These are phyloP conservation scores for Pythium phragmiticola DNA, from an alignment of 352 stramenopile genomes.

Conservation along the genomic window DNA sequence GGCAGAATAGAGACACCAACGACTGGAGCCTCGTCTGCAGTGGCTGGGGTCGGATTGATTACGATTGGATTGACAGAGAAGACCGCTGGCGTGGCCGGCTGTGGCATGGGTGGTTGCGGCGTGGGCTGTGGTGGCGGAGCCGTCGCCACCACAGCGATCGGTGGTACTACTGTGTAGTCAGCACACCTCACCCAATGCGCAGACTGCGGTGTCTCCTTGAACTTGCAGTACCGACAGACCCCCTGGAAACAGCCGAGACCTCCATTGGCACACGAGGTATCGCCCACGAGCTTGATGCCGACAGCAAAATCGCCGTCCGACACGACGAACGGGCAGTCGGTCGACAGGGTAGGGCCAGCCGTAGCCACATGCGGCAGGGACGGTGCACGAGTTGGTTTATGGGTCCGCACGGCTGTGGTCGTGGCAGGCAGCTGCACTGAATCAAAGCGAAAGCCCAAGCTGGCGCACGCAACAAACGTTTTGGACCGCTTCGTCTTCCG, in stretches of 20 bases:
- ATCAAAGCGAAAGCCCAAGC: neutral
- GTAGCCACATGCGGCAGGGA: neutral
- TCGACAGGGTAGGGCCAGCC: neutral
- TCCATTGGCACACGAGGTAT: constrained; percentile 24
- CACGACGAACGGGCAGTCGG: constrained; percentile 15
- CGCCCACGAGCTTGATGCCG: constrained; percentile 24
- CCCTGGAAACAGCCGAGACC: constrained; percentile 24
- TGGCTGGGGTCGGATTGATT: neutral
- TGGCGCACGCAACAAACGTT: neutral
- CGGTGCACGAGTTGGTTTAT: neutral
- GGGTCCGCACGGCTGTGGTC: neutral
- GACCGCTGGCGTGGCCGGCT: too few species aligned
- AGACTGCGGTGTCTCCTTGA: constrained; percentile 18
- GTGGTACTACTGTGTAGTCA: neutral
- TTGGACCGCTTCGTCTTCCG: neutral
- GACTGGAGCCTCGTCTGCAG: too few species aligned
- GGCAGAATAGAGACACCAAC: neutral
- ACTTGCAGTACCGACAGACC: constrained; percentile 28
- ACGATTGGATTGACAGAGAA: too few species aligned
- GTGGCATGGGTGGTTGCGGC: neutral
- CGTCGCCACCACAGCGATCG: too few species aligned
- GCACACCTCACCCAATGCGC: neutral
- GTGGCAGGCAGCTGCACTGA: neutral
- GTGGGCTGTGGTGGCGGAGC: too few species aligned
- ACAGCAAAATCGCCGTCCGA: constrained; percentile 26